Evolutionary conservation across 1,139 yeast species (phyloP), one percentile per base, ranked within the genome.

Genomic region (Blastobotrys petasosporus): DNA sequence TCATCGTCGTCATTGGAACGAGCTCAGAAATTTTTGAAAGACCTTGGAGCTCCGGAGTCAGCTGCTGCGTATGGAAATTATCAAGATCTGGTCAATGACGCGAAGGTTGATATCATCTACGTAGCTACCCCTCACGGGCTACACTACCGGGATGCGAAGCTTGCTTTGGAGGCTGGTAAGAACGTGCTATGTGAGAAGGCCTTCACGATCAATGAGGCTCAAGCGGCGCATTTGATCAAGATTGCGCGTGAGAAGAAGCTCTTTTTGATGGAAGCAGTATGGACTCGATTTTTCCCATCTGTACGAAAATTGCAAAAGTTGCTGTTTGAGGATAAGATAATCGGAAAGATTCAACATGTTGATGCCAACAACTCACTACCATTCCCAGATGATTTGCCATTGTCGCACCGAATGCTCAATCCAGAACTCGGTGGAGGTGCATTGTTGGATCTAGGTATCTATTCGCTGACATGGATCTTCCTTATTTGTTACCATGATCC

Each of bases 111-210:
- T 48, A 67, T 75, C 23, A 73, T 80, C 32, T 80, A 80, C 58
- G 66, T 80, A 40, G 84, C 81, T 3, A 73, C 80, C 5, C 84
- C 84, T 3, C 83, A 79, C 62, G 64, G 71, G 8, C 66, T 68
- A 53, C 85, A 80, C 60, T 74, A 75, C 51, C 71, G 70, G 33
- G 74, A 73, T 52, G 74, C 75, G 15, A 63, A 70, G 44, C 58
- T 65, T 37, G 79, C 81, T n/a, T 65, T 80, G 52, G 63, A 67
- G 15, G 69, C 75, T 36, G 79, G 75, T n/a, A 75, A 75, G 56
- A 77, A 78, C 58, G 80, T 79, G 28, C 65, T 80, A 45, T 75
- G 81, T 56, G 85, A 80, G 57, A 80, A 80, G 61, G 82, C 85
- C 2, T 68, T 78, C 53, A 74, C 82, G 1, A 70, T 80, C 42